Base-by-base conservation (phyloP, 352 stramenopile species). In the Globisporangium abappressorium region DNA sequence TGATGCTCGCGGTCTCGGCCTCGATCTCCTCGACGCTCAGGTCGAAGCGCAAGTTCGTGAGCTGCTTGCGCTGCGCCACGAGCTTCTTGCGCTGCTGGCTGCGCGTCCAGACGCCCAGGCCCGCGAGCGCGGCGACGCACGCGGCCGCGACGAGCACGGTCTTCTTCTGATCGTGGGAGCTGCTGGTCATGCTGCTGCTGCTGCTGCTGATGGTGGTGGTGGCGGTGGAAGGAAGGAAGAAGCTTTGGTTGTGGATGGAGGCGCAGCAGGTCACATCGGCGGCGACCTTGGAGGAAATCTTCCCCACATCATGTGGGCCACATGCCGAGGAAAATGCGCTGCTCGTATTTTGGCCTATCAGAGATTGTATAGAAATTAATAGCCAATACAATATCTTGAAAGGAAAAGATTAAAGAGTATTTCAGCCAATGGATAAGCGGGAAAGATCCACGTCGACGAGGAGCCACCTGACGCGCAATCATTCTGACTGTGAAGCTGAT, bases 1-100 rank as follows among this genome's bases (percentile, higher is more conserved):
- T 71, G 67, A 96, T 92, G 57, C 71, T 68, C 69, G 77, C 57
- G 11, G 87, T 90, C 69, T 89, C 77, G 24, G 64, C 72, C 69
- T 94, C 79, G 66, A 97, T 94, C 73, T 94, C 87, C 24, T 57
- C 59, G 14, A 89, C 75, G 60, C 79, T 89, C 62, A 93, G 70
- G 70, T 93, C 85, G 63, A 93, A 93, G 72, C 80, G 82, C 66
- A 93, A 70, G 62, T 79, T 65, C 59, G 80, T 91, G 62, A 93
- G 72, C 67, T 79, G 70, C 65, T 89, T 87, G 62, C 82, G 78
- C 46, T 77, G 69, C 61, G 67, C 61, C 20, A 64, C 57, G 56
- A 80, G 77, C 47, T 68, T 76, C 62, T 80, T 67, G 57, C 80
- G 77, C 71, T 88, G 78, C 67, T 88, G 75, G 63, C 69, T 73